phyloP scores from a whole-genome alignment of 2,329 filamentous ascomycete species.

The Aspergillus sp. region DNA sequence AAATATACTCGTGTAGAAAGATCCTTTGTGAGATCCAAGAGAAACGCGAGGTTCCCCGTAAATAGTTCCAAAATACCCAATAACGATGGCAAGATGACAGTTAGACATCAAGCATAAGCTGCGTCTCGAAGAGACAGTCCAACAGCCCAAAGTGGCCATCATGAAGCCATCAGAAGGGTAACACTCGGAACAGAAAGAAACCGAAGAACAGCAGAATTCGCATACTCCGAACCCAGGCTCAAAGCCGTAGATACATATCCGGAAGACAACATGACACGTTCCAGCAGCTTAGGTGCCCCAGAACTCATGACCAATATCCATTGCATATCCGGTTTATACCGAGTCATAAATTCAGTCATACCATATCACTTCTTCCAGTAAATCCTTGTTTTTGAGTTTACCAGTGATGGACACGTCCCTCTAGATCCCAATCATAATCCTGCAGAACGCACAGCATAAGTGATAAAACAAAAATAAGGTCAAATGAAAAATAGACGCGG shows the following conservation, averaged over 20 bases:
- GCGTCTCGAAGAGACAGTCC: background rate
- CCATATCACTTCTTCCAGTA: conserved; percentile 10
- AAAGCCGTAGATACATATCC: conserved; percentile 2
- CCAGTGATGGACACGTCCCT: conserved; percentile 31
- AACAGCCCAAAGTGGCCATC: background rate
- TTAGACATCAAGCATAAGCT: too few species aligned
- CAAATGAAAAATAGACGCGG: background rate
- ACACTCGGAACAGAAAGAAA: too few species aligned
- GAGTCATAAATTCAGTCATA: conserved; percentile 7
- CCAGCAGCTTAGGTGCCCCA: background rate
- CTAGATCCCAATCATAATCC: conserved; percentile 24
- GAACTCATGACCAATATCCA: background rate
- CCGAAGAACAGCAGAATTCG: too few species aligned
- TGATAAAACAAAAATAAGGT: conserved; percentile 11
- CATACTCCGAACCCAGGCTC: background rate
- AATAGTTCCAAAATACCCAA: too few species aligned
- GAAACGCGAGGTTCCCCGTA: too few species aligned
- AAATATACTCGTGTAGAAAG: background rate
- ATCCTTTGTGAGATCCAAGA: background rate
- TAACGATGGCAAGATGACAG: too few species aligned
- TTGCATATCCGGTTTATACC: background rate
- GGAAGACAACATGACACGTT: too few species aligned
- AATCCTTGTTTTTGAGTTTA: conserved; percentile 20
- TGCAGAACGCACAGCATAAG: conserved; percentile 12
- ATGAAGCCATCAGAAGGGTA: background rate